A percentile compares a stretch with the other conserved stretches of the same genome.
phyloP scores from a whole-genome alignment of 2,329 filamentous ascomycete genomes.

The Ophiostoma australiae region DNA sequence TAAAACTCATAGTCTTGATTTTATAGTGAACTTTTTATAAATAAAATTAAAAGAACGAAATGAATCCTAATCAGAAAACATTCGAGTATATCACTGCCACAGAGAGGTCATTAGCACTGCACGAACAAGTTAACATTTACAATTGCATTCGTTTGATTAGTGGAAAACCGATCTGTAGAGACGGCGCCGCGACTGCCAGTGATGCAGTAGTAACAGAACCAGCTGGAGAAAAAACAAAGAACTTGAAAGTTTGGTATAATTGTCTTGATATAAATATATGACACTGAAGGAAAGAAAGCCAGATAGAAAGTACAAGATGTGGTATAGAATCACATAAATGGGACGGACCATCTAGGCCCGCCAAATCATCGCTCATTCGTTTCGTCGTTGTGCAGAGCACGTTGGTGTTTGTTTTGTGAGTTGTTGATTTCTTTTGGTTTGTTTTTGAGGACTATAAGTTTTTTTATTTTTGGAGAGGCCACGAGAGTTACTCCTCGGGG shows the following conservation, averaged over 20 bases:
- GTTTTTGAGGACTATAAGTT: neutral
- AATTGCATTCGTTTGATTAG: neutral
- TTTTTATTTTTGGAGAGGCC: too few species aligned
- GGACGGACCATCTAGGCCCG: neutral
- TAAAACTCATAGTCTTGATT: too few species aligned
- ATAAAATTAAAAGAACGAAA: too few species aligned
- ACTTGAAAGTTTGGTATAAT: neutral
- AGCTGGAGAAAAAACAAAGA: neutral
- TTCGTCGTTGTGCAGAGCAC: slow-evolving; percentile 5
- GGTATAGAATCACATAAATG: slow-evolving; percentile 13
- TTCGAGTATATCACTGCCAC: too few species aligned
- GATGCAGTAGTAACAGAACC: neutral
- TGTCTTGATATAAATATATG: neutral
- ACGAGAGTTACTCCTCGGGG: neutral
- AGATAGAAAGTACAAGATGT: slow-evolving; percentile 11
- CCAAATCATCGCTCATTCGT: slow-evolving; percentile 8
- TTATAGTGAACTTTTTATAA: too few species aligned
- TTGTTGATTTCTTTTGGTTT: neutral
- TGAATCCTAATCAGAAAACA: too few species aligned
- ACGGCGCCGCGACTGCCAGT: neutral
- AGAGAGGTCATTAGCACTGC: too few species aligned
- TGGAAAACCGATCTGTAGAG: neutral
- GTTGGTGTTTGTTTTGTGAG: neutral
- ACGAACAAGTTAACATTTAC: too few species aligned
- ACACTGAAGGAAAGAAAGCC: neutral